These are phyloP conservation scores for Moesziomyces sp. DNA, from an alignment of 1,284 basidiomycete species.

Conservation along the genomic window DNA sequence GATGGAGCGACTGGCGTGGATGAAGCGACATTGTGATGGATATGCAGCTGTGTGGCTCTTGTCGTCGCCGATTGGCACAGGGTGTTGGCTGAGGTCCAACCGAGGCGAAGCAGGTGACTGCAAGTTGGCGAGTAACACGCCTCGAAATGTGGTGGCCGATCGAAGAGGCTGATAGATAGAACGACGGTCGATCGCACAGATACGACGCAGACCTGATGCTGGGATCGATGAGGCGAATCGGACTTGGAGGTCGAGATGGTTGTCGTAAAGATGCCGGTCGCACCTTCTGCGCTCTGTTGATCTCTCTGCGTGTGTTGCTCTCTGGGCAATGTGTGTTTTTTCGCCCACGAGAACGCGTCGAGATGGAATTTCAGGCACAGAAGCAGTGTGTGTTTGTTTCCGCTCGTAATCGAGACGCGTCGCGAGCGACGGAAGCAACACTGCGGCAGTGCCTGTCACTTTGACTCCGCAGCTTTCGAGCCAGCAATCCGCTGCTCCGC, in stretches of 20 bases:
- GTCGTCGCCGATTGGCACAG: not conserved
- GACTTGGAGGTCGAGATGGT: not conserved
- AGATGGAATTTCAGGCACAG: conserved; percentile 17
- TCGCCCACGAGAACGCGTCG: not conserved
- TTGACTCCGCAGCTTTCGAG: too few relatives aligned
- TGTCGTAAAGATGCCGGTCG: conserved; percentile 1
- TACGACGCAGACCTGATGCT: too few relatives aligned
- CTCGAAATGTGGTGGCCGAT: too few relatives aligned
- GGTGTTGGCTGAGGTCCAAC: too few relatives aligned
- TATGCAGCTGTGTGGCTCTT: not conserved
- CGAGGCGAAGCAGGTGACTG: too few relatives aligned
- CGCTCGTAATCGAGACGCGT: conserved; percentile 26
- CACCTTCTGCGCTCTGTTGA: not conserved
- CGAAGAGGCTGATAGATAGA: too few relatives aligned
- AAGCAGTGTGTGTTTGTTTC: conserved; percentile 17
- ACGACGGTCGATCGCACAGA: too few relatives aligned
- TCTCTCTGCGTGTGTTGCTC: conserved; percentile 1
- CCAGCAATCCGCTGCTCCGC: too few relatives aligned
- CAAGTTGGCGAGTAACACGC: too few relatives aligned
- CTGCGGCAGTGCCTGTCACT: not conserved
- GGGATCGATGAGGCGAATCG: not conserved
- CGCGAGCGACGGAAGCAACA: conserved; percentile 24
- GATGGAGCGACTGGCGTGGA: conserved; percentile 49
- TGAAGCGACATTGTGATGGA: conserved; percentile 36
- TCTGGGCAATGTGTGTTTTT: conserved; percentile 6